Evolutionary conservation across 805 yeast species (phyloP), one percentile per base, ranked within the genome.

Genomic region (Zygosaccharomyces siamensis): DNA sequence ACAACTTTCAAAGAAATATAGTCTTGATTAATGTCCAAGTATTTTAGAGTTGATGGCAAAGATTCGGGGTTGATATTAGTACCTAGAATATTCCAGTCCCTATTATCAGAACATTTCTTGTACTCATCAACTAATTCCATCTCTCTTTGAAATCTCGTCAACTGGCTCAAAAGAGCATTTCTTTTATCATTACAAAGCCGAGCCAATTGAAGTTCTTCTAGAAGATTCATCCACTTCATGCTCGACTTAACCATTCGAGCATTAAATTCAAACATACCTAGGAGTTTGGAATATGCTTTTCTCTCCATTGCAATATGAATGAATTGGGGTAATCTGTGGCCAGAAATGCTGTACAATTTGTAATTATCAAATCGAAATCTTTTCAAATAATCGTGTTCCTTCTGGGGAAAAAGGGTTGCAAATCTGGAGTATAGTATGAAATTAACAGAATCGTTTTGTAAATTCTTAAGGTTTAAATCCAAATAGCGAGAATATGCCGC

Each of bases 371-470:
- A 58, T n/a, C 71, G 60, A 7, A 80, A 64, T 12, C 47, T 49
- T 14, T 42, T 27, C 3, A 57, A 32, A 35, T 50, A 59, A 16
- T 69, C 57, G 20, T 70, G 68, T 2, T 64, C 58, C 12, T 72
- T 67, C 1, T 70, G 57, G 0, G 87, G 86, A 33, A 60, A 63
- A 1, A 73, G 52, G 0, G 79, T 60, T 1, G 81, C 70, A 23
- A 73, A 55, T 43, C 87, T 72, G 0, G 80, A 71, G 7, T 73
- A 66, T 7, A 83, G 57, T 52, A 76, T 73, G 52, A 80, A 77
- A 10, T 83, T 77, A 41, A 86, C 63, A 0, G 87, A 77, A 59
- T 90, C 97, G 44, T 75, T 72, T 66, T 92, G 98, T 7, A 89
- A 66, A 68, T 83, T 81, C 60, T 85, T 87, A 56, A 89, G 77